Evolutionary conservation across 805 yeast species (phyloP).

Genomic region (Ogataea siamensis): DNA sequence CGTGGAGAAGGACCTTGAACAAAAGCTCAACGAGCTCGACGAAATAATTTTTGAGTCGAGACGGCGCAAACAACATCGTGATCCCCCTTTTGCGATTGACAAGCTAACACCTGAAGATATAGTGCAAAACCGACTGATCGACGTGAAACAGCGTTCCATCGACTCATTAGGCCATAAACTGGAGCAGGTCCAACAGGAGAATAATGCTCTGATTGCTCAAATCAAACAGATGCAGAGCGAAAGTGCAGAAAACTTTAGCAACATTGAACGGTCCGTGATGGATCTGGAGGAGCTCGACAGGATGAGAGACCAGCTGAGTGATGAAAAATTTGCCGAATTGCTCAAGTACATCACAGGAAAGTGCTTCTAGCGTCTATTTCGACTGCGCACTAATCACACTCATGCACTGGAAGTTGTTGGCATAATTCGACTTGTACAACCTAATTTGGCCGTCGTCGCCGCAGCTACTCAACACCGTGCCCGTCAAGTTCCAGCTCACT

Average conservation of each 20-base stretch:
- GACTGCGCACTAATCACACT: slow-evolving; percentile 70
- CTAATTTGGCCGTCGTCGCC: slow-evolving; percentile 94
- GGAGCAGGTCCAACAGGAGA: slow-evolving; percentile 15
- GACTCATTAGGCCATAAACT: slow-evolving; percentile 17
- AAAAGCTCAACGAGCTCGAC: slow-evolving; percentile 46
- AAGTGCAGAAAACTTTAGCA: slow-evolving; percentile 10
- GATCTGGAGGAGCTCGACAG: slow-evolving; percentile 19
- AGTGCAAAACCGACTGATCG: slow-evolving; percentile 16
- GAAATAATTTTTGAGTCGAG: slow-evolving; percentile 43
- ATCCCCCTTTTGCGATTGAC: slow-evolving; percentile 16
- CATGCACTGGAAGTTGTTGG: slow-evolving; percentile 87
- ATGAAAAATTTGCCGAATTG: slow-evolving; percentile 18
- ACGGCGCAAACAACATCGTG: slow-evolving; percentile 12
- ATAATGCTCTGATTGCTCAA: slow-evolving; percentile 12
- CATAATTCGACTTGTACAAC: slow-evolving; percentile 86
- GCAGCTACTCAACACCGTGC: slow-evolving; percentile 86
- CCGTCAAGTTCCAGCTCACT: slow-evolving; percentile 92
- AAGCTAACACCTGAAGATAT: slow-evolving; percentile 26
- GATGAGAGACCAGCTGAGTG: slow-evolving; percentile 16
- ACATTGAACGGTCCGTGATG: slow-evolving; percentile 10
- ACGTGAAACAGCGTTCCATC: slow-evolving; percentile 18
- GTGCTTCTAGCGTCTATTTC: slow-evolving; percentile 8
- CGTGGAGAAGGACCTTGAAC: slow-evolving; percentile 42
- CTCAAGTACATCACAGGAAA: slow-evolving; percentile 22
- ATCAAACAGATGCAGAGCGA: slow-evolving; percentile 12